phyloP scores from a whole-genome alignment of 2,329 filamentous ascomycete genomes.

The Tolypocladium inflatum region DNA sequence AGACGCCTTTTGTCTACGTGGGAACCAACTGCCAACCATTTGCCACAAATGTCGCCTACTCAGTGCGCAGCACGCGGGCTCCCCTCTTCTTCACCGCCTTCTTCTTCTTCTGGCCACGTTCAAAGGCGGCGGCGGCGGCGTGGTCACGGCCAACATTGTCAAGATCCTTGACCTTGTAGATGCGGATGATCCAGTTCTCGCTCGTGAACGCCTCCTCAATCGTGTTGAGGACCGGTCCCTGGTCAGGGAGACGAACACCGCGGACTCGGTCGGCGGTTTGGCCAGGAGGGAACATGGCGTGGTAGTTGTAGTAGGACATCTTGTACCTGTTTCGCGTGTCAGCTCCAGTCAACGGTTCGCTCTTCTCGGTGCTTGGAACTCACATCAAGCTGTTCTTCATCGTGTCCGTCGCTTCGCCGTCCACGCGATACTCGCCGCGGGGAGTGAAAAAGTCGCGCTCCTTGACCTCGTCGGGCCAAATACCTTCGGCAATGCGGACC shows the following conservation, averaged over 20 bases:
- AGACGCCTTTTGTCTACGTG: constrained; percentile 8
- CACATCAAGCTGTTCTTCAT: constrained; percentile 99
- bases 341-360: constrained; percentile 7
- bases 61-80: constrained; percentile 61
- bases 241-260: constrained; percentile 66
- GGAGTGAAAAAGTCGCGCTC: constrained; percentile 93
- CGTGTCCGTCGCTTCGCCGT: constrained; percentile 83
- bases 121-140: constrained; percentile 56
- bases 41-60: constrained; percentile 34
- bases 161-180: constrained; percentile 99
- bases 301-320: constrained; percentile 99
- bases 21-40: neutral
- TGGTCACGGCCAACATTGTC: constrained; percentile 94
- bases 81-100: constrained; percentile 62
- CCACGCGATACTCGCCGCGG: constrained; percentile 89
- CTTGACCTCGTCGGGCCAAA: constrained; percentile 99
- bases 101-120: constrained; percentile 78
- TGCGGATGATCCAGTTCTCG: constrained; percentile 99
- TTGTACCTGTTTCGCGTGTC: constrained; percentile 67
- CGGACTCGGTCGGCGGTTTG: constrained; percentile 89
- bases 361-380: constrained; percentile 28
- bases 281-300: constrained; percentile 80
- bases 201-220: constrained; percentile 97
- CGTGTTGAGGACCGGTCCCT: constrained; percentile 76
- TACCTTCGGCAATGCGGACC: constrained; percentile 97